phyloP scores from a whole-genome alignment of 2,329 filamentous ascomycete genomes.

The Colletotrichum sp. region DNA sequence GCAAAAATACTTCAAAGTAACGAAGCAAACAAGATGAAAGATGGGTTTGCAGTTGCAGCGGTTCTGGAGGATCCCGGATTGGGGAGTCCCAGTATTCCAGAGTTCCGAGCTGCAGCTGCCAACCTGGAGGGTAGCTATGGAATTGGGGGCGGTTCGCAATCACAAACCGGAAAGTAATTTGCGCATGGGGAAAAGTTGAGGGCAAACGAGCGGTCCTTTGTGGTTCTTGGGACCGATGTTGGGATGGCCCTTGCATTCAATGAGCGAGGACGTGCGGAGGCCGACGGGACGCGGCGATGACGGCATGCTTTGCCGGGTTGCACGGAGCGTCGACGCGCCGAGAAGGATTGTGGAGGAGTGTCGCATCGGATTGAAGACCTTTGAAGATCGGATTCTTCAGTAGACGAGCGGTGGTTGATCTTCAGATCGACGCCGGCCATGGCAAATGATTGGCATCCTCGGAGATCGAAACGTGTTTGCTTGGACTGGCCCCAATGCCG shows the following conservation, averaged over 20 bases:
- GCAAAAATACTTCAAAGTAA: not conserved
- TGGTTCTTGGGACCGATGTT: not conserved
- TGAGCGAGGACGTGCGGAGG: not conserved
- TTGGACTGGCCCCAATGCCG: not conserved
- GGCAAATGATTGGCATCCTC: not conserved
- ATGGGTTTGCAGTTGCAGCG: not conserved
- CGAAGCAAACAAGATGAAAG: not conserved
- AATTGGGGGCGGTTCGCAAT: not conserved
- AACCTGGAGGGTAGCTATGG: not conserved
- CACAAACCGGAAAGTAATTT: not conserved
- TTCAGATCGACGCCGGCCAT: slow-evolving; percentile 2
- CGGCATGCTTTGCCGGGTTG: not conserved
- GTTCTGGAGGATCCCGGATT: not conserved
- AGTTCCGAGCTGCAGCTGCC: not conserved
- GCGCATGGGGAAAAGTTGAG: not conserved
- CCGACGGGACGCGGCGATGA: not conserved
- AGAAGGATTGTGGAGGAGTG: not conserved
- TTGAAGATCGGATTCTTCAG: not conserved
- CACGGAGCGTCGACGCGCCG: not conserved
- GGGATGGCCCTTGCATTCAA: not conserved
- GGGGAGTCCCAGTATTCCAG: not conserved
- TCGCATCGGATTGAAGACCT: not conserved
- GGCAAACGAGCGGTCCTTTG: not conserved
- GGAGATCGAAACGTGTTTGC: not conserved
- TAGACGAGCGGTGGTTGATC: not conserved